A percentile compares a stretch with the other conserved stretches of the same genome.
Conservation (phyloP, 164 flowering plant species). For the Hamamelis virginiana region DNA sequence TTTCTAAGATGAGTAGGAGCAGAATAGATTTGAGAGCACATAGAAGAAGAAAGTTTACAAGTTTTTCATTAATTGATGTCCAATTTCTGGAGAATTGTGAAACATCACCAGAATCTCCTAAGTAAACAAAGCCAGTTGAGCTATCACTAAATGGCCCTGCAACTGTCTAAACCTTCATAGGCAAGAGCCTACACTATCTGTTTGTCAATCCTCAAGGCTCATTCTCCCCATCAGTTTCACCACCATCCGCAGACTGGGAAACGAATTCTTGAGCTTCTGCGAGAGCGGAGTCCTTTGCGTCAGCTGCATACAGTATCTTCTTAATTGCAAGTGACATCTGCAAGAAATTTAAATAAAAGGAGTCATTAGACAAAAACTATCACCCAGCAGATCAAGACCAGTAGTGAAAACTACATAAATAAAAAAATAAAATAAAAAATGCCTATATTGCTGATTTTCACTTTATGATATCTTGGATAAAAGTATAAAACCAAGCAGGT, state of each 20-base stretch:
- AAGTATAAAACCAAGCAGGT: too few species aligned
- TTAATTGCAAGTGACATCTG: constrained; percentile 69
- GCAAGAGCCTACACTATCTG: neutral
- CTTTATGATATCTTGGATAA: too few species aligned
- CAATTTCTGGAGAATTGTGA: neutral
- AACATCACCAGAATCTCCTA: neutral
- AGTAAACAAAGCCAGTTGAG: neutral
- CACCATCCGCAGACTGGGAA: constrained; percentile 19
- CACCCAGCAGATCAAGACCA: too few species aligned
- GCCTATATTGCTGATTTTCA: too few species aligned
- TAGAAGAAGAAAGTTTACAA: neutral
- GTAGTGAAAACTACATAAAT: too few species aligned
- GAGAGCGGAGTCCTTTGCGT: constrained; percentile 67
- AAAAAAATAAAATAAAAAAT: too few species aligned
- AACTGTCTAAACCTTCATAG: neutral
- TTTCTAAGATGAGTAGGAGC: too few species aligned
- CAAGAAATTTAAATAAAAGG: constrained; percentile 3
- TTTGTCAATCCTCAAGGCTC: constrained; percentile 13
- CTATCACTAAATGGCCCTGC: neutral
- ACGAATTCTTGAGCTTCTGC: constrained; percentile 70
- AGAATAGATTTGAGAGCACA: too few species aligned
- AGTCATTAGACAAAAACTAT: neutral
- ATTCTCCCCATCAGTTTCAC: constrained; percentile 18
- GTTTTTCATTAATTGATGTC: neutral
- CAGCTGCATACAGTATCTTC: constrained; percentile 82